Evolutionary conservation across 768 basidiomycete species (phyloP), one percentile per base, ranked within the genome.

Genomic region (Auricularia cornea): DNA sequence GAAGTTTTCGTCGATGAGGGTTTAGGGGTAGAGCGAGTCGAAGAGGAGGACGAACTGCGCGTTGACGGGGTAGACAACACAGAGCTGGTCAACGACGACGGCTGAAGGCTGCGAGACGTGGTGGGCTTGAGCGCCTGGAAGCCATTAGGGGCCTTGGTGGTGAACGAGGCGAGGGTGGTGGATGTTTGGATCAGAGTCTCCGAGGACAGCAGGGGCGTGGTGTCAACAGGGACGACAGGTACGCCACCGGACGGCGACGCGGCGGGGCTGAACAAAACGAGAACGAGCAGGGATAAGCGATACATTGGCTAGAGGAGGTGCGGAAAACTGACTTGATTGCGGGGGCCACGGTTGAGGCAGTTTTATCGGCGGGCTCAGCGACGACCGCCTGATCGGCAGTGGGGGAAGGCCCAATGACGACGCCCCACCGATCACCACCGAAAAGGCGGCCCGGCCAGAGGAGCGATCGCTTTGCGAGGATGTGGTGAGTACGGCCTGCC

Each of bases 351-450:
- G 26, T 29, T 26, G 56, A 32, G 18, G 29, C n/a, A 12, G 28
- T n/a, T 35, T 31, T n/a, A 29, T 29, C 29, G 33, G 56, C n/a
- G 35, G 62, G 38, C 26, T 40, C 35, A 31, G 14, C n/a, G 26
- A 40, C 23, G 8, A 23, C 62, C 3, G 35, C 40, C 40, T 59
- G 59, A 26, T 52, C 62, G 32, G 18, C 18, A 33, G 20, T 38
- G 14, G 38, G 56, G 8, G 51, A 29, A 40, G 78, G 75, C 60
- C 75, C 69, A 67, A 83, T 77, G 48, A 83, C 82, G 32, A 75
- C 67, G 59, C 84, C 84, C 84, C 84, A 86, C 31, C 75, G 78
- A 70, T 84, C 79, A n/a, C 73, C 75, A 63, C 81, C 81, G 80
- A 84, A 83, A 61, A 77, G 72, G 16, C 68, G 68, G 23, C 81